These are phyloP conservation scores for Pseudoneurospora amorphoporcata DNA, from an alignment of 495 filamentous ascomycete species.

Conservation along the genomic window DNA sequence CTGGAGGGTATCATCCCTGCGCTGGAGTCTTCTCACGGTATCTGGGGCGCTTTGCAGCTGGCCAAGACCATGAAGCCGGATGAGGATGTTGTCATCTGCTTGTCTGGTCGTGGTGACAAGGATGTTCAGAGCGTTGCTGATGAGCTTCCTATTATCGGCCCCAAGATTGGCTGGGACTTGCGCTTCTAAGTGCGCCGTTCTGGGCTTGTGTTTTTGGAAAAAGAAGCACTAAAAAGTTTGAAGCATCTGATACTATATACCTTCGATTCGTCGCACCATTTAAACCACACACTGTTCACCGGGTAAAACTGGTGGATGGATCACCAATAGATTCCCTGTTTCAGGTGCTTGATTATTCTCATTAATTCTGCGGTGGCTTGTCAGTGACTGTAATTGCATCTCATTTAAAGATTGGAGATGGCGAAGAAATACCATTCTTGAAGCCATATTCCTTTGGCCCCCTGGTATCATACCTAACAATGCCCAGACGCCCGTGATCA, in stretches of 20 bases:
- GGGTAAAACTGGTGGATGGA: neutral
- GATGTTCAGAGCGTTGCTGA: slow-evolving; percentile 98
- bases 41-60: slow-evolving; percentile 78
- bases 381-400: too few species aligned
- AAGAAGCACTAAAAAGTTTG: neutral
- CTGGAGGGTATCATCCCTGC: slow-evolving; percentile 95
- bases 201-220: neutral
- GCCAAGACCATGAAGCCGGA: slow-evolving; percentile 86
- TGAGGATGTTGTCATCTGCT: slow-evolving; percentile 86
- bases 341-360: neutral
- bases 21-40: slow-evolving; percentile 85
- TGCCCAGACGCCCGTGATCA: neutral
- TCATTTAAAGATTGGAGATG: too few species aligned
- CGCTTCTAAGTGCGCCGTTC: slow-evolving; percentile 41
- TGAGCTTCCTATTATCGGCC: slow-evolving; percentile 78
- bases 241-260: neutral
- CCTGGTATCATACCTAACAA: neutral
- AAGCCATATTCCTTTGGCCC: too few species aligned
- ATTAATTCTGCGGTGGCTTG: neutral
- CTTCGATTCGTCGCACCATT: neutral
- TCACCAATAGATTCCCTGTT: neutral
- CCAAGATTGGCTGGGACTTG: slow-evolving; percentile 92
- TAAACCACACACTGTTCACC: neutral
- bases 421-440: too few species aligned
- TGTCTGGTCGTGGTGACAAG: slow-evolving; percentile 91